These are phyloP conservation scores for Phytopythium cucurbitacearum DNA, from an alignment of 352 stramenopile species.

Conservation along the genomic window DNA sequence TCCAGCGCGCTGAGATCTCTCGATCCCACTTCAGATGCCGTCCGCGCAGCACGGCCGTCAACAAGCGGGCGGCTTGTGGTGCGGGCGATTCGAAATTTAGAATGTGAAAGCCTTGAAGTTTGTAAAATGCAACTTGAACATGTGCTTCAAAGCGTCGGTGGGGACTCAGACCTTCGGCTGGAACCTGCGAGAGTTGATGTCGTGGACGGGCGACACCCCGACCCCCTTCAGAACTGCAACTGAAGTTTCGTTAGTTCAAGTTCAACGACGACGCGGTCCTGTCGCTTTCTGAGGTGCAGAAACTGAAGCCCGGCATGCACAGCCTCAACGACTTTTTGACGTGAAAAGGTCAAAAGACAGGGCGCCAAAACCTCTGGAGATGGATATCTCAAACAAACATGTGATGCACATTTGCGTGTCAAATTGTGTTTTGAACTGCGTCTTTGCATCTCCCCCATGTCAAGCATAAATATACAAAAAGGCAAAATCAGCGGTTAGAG, in stretches of 20 bases:
- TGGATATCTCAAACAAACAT: too few relatives aligned
- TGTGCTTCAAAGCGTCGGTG: neutral
- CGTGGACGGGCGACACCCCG: neutral
- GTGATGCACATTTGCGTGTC: too few relatives aligned
- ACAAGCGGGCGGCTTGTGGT: neutral
- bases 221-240: constrained; percentile 16
- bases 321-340: neutral
- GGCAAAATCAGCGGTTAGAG: too few relatives aligned
- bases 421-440: too few relatives aligned
- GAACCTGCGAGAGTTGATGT: neutral
- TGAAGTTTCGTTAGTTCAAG: constrained; percentile 21
- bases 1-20: too few relatives aligned
- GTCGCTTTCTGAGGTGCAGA: constrained; percentile 4
- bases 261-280: constrained; percentile 13
- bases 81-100: neutral
- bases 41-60: neutral
- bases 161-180: neutral
- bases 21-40: neutral
- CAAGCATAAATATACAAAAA: too few relatives aligned
- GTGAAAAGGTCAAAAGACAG: neutral
- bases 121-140: constrained; percentile 1
- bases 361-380: neutral
- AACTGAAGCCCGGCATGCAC: constrained; percentile 18
- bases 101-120: constrained; percentile 1
- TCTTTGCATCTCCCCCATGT: too few relatives aligned